Base-by-base conservation (phyloP, 2,329 filamentous ascomycete genomes). In the Tympanopsis confertula region DNA sequence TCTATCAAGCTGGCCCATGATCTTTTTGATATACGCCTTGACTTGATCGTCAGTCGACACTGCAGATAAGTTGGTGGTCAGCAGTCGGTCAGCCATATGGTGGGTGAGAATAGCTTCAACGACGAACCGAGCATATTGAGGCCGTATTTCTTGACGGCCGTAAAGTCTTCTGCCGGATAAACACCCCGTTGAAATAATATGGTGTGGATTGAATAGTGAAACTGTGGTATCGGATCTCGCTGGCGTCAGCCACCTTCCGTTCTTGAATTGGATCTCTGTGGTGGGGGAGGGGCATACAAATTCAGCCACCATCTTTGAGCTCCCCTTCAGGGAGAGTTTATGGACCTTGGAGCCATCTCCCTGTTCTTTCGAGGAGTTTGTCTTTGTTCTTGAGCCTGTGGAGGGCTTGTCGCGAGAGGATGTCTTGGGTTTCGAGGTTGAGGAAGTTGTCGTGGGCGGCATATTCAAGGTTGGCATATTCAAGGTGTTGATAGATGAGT, bases 11-110 rank as follows among this genome's bases (percentile, higher is more conserved):
- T 86, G 81, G 4, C 71, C 74, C 78, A 84, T 85, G 55, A 86
- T 85, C 55, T 82, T 83, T 57, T 83, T 84, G 62, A 85, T 82
- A 53, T 86, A 85, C 19, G 78, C 78, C 57, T 83, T 83, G 54
- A 86, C 81, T 60, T 85, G 79, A 56, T 85, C 81, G 51, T 85
- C 81, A 39, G 77, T 71, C 20, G 80, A 78, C 20, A 84, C 78
- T 69, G 53, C 41, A 39, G 47, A n/a, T n/a, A n/a, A n/a, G n/a
- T 50, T 13, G 28, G 35, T 33, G 43, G 48, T 35, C 51, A 41
- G 5, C 12, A 36, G 45, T 35, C 44, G 44, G 19, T 35, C 5
- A 14, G n/a, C n/a, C 4, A 5, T 29, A 5, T 10, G 17, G 10
- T 18, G 15, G 19, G 14, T 19, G n/a, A 28, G 28, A 33, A 36